Base-by-base conservation (phyloP, 2,329 filamentous ascomycete genomes). In the Xylaria hypoxylon region DNA sequence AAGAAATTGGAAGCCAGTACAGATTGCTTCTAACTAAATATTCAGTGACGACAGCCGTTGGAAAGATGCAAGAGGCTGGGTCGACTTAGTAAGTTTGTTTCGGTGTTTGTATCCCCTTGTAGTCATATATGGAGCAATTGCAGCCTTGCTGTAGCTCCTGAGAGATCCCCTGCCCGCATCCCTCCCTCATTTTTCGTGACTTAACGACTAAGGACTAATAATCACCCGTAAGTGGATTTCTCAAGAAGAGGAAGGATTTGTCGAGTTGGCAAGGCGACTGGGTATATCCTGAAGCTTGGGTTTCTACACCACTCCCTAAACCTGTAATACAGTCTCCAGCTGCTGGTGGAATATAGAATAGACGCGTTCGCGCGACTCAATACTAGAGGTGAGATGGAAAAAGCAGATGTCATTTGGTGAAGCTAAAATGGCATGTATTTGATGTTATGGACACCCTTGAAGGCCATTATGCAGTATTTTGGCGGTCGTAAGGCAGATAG, bases 51-150 rank as follows among this genome's bases (percentile, higher is more conserved):
- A 86, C 26, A 80, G 86, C 28, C 80, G 82, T 42, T 84, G 86
- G 69, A 80, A 80, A 45, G 82, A 84, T 59, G 83, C 85, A 22
- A 86, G 84, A 64, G 83, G 79, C 1, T 91, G 87, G 84, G 89
- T 92, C 10, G 90, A 93, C 77, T 74, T 91, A 53, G 68, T 70
- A 62, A 58, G 65, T 4, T 24, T n/a, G n/a, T 62, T 48, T 59
- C 42, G 22, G 40, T 50, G 28, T 48, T 31, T 40, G 1, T 26
- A 15, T 56, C 51, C 33, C 13, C 5, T 58, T 38, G 5, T 48
- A 13, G 15, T 33, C 44, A 42, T 42, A 42, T 42, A 40, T 26
- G 5, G 61, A 55, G 47, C 31, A 26, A 33, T 15, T 31, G 15
- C 26, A 31, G 28, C 47, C 45, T 55, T 35, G 22, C 22, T 19